Evolutionary conservation across 140 eudicot species (phyloP), one percentile per base, ranked within the genome.

Genomic region (Stevia rebaudiana): DNA sequence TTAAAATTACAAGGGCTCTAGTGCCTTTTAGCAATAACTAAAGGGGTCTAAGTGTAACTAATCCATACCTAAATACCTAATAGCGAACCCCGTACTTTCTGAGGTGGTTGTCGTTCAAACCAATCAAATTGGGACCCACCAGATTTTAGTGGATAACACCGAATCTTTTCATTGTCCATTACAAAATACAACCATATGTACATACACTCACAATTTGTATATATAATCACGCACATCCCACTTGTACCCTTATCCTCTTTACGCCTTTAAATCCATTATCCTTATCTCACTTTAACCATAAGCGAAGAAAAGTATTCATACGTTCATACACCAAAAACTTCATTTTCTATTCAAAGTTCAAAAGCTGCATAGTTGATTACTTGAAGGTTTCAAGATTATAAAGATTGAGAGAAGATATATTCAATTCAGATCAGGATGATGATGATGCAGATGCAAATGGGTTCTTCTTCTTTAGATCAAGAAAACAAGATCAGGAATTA

Each of bases 111-210:
- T 67, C 62, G 50, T 49, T 67, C 69, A 67, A 67, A 60, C 79
- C 79, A 67, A 67, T 58, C 67, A 67, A 58, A 65, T 67, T 8
- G 74, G 69, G 13, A 69, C 72, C 79, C 56, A 37, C 74, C 57
- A 56, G 67, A 74, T 67, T 49, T 74, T 8, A 79, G 22, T 70
- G 79, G 94, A 79, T 85, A 85, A 81, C 65, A 57, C 79, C 85
- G 88, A 85, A 85, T 85, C 85, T 79, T 78, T 60, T 15, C 23
- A 3, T 39, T 69, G 47, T 21, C 44, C 60, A 49, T 62, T 43
- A 19, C 31, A 53, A 73, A 36, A 73, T 67, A 69, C 74, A 61
- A 72, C 70, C 39, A 61, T 73, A 42, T 43, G 57, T 58, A 39
- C 46, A 23, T 6, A 65, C 68, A 67, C n/a, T n/a, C 0, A 19